Conservation (phyloP, 768 basidiomycete genomes). For the Hericium erinaceus region DNA sequence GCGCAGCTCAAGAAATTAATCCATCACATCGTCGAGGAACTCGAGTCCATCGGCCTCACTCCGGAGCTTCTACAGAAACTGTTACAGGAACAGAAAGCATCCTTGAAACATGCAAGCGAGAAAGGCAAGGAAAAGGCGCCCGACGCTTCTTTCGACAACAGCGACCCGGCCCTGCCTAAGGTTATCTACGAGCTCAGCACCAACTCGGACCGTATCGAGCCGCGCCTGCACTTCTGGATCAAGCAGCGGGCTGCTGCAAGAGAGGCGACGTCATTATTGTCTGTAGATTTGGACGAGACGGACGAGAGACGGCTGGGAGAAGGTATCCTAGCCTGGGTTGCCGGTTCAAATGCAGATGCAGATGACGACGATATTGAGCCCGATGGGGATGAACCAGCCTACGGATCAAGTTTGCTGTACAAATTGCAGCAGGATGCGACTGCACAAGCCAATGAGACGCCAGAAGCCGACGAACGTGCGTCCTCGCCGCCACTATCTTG, state of each 20-base stretch:
- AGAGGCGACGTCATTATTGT: background rate
- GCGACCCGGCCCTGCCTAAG: slow-evolving; percentile 13
- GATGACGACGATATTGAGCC: background rate
- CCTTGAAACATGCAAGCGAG: slow-evolving; percentile 14
- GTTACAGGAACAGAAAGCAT: slow-evolving; percentile 5
- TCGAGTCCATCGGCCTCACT: slow-evolving; percentile 46
- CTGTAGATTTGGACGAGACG: background rate
- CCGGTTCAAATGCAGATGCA: background rate
- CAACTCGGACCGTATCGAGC: slow-evolving; percentile 40
- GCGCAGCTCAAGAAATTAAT: slow-evolving; percentile 83
- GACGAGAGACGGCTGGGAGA: background rate
- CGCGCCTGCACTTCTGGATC: slow-evolving; percentile 47
- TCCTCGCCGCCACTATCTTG: background rate
- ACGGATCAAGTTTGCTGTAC: background rate
- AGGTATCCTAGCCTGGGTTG: no score
- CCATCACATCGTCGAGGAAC: slow-evolving; percentile 70
- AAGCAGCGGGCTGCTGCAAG: background rate
- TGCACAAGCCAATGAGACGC: background rate
- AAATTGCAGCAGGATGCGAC: background rate
- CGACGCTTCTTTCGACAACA: slow-evolving; percentile 5
- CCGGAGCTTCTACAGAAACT: slow-evolving; percentile 22
- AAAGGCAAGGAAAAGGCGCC: slow-evolving; percentile 13
- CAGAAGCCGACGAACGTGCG: background rate
- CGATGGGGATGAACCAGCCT: background rate
- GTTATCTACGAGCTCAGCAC: slow-evolving; percentile 51